These are phyloP conservation scores for Casuarina equisetifolia DNA, from an alignment of 306 rosid species.

Conservation along the genomic window DNA sequence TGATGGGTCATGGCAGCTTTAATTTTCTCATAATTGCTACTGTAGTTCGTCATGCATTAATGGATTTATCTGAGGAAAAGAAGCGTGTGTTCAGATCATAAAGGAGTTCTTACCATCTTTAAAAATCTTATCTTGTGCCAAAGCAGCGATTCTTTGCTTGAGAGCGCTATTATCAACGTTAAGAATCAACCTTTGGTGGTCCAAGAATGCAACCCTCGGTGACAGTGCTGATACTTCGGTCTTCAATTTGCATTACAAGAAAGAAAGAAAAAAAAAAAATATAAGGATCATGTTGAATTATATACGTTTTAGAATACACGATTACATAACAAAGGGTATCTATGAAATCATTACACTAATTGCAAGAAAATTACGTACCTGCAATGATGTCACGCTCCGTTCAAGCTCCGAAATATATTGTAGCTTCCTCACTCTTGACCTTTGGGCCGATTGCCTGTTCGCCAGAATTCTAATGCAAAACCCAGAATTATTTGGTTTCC, in stretches of 20 bases:
- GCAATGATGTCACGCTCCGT: constrained; percentile 81
- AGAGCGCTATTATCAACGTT: constrained; percentile 86
- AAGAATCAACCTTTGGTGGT: constrained; percentile 93
- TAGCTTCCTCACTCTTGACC: constrained; percentile 87
- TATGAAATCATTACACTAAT: not conserved
- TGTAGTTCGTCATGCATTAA: no score
- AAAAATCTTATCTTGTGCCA: constrained; percentile 95
- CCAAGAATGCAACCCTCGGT: constrained; percentile 90
- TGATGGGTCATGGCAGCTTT: no score
- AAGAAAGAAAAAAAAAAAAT: not conserved
- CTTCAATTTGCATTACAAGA: constrained; percentile 38
- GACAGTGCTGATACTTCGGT: constrained; percentile 93
- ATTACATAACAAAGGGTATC: not conserved
- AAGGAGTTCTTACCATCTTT: constrained; percentile 64
- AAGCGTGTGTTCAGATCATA: no score
- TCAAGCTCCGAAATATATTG: constrained; percentile 93
- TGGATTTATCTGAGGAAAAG: no score
- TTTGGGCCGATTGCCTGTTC: constrained; percentile 91
- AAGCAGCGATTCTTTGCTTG: constrained; percentile 94
- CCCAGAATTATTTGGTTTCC: not conserved
- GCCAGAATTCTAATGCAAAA: constrained; percentile 63
- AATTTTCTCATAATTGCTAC: no score
- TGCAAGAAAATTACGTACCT: constrained; percentile 41
- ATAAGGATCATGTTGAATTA: not conserved
- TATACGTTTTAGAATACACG: no score